A percentile compares a stretch with the other conserved stretches of the same genome.
phyloP scores from a whole-genome alignment of 495 filamentous ascomycete genomes.

The Xylaria bambusicola region DNA sequence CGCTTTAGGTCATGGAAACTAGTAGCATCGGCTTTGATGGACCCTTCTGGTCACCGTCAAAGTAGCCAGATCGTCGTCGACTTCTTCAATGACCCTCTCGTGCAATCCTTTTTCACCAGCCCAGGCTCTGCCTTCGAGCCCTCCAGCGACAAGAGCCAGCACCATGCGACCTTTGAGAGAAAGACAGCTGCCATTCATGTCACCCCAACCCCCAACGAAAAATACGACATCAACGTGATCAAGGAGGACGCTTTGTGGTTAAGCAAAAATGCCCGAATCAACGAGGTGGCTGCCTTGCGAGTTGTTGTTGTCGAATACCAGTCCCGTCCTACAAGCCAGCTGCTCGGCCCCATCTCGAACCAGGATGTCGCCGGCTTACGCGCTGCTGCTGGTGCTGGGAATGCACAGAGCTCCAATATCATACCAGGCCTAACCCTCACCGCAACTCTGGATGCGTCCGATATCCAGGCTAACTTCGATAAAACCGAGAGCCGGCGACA shows the following conservation, averaged over 20 bases:
- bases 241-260: conserved; percentile 87
- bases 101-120: conserved; percentile 63
- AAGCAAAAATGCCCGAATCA: conserved; percentile 70
- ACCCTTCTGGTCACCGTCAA: conserved; percentile 49
- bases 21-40: conserved; percentile 65
- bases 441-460: conserved; percentile 46
- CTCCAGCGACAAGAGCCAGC: conserved; percentile 42
- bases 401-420: conserved; percentile 50
- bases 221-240: conserved; percentile 76
- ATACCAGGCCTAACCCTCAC: conserved; percentile 46
- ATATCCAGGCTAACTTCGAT: conserved; percentile 57
- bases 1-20: conserved; percentile 71
- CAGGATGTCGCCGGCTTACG: conserved; percentile 69
- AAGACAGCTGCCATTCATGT: conserved; percentile 91
- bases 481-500: conserved; percentile 57
- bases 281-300: conserved; percentile 81
- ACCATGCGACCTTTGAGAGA: conserved; percentile 68
- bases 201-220: conserved; percentile 64
- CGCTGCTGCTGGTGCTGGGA: conserved; percentile 62
- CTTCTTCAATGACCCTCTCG: conserved; percentile 69
- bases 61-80: conserved; percentile 52
- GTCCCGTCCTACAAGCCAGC: conserved; percentile 62
- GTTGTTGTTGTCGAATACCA: conserved; percentile 85
- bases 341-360: conserved; percentile 64
- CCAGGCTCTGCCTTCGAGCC: conserved; percentile 64